phyloP scores from a whole-genome alignment of 108 stramenopile species.

The Epithemia pelagica region DNA sequence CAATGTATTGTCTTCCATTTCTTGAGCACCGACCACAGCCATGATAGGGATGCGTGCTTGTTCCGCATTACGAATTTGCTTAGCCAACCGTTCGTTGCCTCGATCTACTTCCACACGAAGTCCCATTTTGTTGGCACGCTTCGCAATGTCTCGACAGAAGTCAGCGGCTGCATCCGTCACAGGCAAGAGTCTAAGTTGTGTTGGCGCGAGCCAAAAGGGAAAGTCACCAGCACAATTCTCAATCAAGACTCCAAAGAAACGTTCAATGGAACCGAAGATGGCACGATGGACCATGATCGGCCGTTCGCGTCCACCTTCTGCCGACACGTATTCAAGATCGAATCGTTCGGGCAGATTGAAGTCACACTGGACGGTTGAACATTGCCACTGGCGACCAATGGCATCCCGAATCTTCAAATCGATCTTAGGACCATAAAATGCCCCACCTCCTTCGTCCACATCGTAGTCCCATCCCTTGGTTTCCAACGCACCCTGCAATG shows the following conservation, averaged over 20 bases:
- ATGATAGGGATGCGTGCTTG: constrained; percentile 88
- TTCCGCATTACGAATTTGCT: constrained; percentile 96
- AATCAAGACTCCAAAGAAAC: constrained; percentile 96
- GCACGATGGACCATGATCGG: constrained; percentile 96
- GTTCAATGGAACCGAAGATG: constrained; percentile 96
- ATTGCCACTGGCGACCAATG: constrained; percentile 97
- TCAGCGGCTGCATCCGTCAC: constrained; percentile 90
- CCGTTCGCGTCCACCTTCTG: constrained; percentile 69
- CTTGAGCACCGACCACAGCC: constrained; percentile 91
- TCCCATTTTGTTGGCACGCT: constrained; percentile 65
- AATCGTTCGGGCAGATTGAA: constrained; percentile 98
- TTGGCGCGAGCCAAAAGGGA: constrained; percentile 93
- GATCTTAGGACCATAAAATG: constrained; percentile 98
- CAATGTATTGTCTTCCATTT: constrained; percentile 78
- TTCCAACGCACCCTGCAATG: constrained; percentile 80
- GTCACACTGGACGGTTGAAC: constrained; percentile 97
- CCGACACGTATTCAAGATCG: constrained; percentile 80
- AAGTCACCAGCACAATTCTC: constrained; percentile 95
- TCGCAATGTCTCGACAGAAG: constrained; percentile 82
- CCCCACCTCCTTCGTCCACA: constrained; percentile 95
- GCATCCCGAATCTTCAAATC: constrained; percentile 98
- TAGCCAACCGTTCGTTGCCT: constrained; percentile 86
- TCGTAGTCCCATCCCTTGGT: constrained; percentile 90
- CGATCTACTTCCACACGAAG: constrained; percentile 88
- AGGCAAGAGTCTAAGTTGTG: constrained; percentile 87